Evolutionary conservation across 805 yeast genomes (phyloP).

Genomic region (Starmerella khaoyaiensis): DNA sequence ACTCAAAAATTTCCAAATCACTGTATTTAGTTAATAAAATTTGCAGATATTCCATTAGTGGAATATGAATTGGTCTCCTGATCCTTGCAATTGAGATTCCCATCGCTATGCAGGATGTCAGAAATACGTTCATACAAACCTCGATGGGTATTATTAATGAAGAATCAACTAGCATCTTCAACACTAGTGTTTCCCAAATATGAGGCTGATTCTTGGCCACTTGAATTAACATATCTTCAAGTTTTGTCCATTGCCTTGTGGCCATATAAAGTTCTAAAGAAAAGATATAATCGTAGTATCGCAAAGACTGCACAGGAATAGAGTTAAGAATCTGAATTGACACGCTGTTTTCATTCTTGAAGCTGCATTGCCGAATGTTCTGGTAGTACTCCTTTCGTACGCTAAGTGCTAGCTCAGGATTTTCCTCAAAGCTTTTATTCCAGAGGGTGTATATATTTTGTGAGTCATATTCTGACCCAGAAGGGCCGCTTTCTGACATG

Average conservation of each 20-base stretch:
- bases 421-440: neutral
- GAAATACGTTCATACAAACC: neutral
- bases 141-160: neutral
- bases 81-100: neutral
- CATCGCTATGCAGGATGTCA: neutral
- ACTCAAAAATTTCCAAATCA: neutral
- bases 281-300: constrained; percentile 16
- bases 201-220: constrained; percentile 11
- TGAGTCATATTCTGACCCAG: too few species aligned
- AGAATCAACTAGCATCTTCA: neutral
- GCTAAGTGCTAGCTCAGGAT: neutral
- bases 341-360: too few species aligned
- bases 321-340: constrained; percentile 2
- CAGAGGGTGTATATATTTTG: neutral
- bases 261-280: constrained; percentile 8
- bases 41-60: constrained; percentile 5
- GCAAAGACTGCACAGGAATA: constrained; percentile 7
- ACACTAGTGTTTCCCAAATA: constrained; percentile 12
- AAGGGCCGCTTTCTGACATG: too few species aligned
- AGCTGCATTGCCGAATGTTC: neutral
- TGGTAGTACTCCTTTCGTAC: constrained; percentile 4
- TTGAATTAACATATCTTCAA: constrained; percentile 5
- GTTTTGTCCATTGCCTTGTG: constrained; percentile 1
- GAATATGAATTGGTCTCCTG: neutral
- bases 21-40: neutral